Conservation (phyloP, 2,329 filamentous ascomycete species). For the Fusarium setosum region DNA sequence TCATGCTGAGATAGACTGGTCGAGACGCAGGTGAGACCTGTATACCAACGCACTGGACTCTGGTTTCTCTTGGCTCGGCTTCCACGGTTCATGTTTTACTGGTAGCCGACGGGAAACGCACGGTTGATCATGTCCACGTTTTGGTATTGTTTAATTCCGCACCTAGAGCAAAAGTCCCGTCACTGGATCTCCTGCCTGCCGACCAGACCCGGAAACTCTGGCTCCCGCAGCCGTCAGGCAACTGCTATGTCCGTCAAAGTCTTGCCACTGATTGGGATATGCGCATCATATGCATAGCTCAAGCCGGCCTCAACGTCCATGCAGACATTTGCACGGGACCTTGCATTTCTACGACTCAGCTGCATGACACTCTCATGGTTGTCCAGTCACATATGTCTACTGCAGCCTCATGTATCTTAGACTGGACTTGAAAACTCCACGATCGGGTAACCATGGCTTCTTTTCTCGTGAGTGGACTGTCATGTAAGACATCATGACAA, state of each 20-base stretch:
- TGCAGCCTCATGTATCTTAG: not conserved
- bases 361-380: not conserved
- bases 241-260: not conserved
- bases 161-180: not conserved
- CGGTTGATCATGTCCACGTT: not conserved
- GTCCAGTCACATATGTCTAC: not conserved
- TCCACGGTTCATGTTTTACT: not conserved
- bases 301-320: not conserved
- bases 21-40: conserved; percentile 3
- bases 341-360: conserved; percentile 2
- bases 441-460: not conserved
- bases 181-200: no score
- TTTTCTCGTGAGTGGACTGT: not conserved
- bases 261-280: not conserved
- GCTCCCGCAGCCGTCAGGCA: not conserved
- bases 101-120: not conserved
- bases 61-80: not conserved
- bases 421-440: no score
- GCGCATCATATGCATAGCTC: not conserved
- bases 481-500: not conserved
- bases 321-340: not conserved
- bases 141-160: not conserved
- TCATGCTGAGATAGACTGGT: no score
- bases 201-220: not conserved
- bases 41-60: not conserved